Evolutionary conservation across 1,284 basidiomycete genomes (phyloP).

Genomic region (Tilletia setariae): DNA sequence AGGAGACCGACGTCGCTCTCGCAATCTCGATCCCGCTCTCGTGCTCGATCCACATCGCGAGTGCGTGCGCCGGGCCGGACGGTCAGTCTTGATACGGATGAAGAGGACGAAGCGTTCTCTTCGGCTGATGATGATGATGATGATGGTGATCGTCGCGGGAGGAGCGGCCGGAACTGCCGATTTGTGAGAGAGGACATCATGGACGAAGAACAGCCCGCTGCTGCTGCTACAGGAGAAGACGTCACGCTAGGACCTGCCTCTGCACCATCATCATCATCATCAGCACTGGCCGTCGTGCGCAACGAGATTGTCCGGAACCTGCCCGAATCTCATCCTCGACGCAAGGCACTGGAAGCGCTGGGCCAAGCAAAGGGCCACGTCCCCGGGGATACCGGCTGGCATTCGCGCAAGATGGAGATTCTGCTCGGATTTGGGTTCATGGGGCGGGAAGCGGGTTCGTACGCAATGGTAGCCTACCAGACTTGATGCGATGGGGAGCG

Average conservation of each 20-base stretch:
- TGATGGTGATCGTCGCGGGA: neutral
- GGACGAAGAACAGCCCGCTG: neutral
- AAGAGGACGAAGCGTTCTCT: neutral
- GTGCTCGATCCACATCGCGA: neutral
- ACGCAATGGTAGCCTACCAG: slow-evolving; percentile 59
- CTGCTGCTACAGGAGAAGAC: neutral
- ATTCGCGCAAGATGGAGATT: slow-evolving; percentile 95
- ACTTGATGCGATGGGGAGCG: slow-evolving; percentile 26
- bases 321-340: slow-evolving; percentile 64
- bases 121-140: neutral
- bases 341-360: slow-evolving; percentile 68
- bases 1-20: neutral
- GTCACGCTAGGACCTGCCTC: neutral
- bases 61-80: slow-evolving; percentile 6
- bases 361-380: slow-evolving; percentile 82
- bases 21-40: slow-evolving; percentile 3
- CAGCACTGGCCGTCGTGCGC: neutral
- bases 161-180: neutral
- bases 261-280: neutral
- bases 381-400: slow-evolving; percentile 86
- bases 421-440: slow-evolving; percentile 83
- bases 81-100: slow-evolving; percentile 9
- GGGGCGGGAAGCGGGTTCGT: slow-evolving; percentile 84
- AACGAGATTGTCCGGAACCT: slow-evolving; percentile 63
- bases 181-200: neutral